Evolutionary conservation across 2,329 filamentous ascomycete genomes (phyloP).

Genomic region (Hypoxylon sp.): DNA sequence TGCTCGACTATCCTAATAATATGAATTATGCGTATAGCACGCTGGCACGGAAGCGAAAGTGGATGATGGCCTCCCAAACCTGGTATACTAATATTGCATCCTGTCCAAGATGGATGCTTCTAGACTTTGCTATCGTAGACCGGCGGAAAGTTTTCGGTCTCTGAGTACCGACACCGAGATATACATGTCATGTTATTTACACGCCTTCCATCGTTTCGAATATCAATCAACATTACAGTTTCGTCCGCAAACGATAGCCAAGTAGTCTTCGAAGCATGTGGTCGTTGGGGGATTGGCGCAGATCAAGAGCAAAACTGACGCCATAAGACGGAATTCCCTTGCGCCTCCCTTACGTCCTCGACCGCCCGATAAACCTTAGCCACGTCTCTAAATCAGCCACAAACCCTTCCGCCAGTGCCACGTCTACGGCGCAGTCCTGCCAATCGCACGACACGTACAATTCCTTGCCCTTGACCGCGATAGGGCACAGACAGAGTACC

Average conservation of each 20-base stretch:
- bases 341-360: slow-evolving; percentile 1
- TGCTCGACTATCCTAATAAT: neutral
- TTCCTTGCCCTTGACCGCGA: slow-evolving; percentile 40
- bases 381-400: slow-evolving; percentile 38
- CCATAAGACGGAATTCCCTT: neutral
- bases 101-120: neutral
- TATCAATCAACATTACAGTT: neutral
- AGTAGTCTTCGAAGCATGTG: neutral
- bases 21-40: neutral
- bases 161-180: neutral
- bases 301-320: neutral
- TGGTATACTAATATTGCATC: neutral
- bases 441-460: slow-evolving; percentile 41
- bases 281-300: neutral
- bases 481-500: slow-evolving; percentile 31
- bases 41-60: neutral
- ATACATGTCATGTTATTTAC: too few relatives aligned
- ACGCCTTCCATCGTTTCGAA: neutral
- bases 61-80: neutral
- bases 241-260: neutral
- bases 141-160: neutral
- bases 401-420: slow-evolving; percentile 35
- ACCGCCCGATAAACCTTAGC: slow-evolving; percentile 29
- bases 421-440: slow-evolving; percentile 39
- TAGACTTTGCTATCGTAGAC: neutral